phyloP scores from a whole-genome alignment of 352 stramenopile genomes.

The Elongisporangium senticosum region DNA sequence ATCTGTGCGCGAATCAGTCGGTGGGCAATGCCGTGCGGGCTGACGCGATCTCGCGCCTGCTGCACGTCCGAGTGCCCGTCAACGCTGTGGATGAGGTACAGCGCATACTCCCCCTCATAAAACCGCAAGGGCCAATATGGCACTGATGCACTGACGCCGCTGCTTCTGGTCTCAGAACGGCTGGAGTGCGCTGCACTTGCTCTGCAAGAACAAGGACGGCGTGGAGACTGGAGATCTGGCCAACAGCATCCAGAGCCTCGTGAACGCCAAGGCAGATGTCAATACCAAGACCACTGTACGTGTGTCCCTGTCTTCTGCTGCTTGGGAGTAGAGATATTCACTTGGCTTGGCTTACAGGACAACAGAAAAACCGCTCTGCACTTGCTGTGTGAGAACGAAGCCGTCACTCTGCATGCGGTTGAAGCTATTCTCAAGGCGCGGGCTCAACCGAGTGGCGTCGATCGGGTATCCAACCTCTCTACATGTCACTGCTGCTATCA shows the following conservation, averaged over 20 bases:
- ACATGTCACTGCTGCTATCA: background rate
- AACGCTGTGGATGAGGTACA: conserved; percentile 67
- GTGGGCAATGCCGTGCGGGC: conserved; percentile 31
- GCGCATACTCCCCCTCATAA: background rate
- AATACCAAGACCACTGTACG: conserved; percentile 32
- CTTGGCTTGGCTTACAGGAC: conserved; percentile 18
- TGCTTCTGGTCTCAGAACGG: conserved; percentile 29
- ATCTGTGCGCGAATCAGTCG: conserved; percentile 55
- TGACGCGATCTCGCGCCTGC: conserved; percentile 33
- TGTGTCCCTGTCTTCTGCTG: background rate
- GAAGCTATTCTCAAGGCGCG: conserved; percentile 35
- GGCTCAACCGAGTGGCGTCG: conserved; percentile 32
- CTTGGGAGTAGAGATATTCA: background rate
- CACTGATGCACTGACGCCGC: conserved; percentile 2
- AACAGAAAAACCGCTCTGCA: conserved; percentile 59
- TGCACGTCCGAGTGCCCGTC: conserved; percentile 27
- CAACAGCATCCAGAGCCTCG: conserved; percentile 31
- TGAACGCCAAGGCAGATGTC: conserved; percentile 29
- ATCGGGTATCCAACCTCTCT: conserved; percentile 24
- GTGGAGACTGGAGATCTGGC: conserved; percentile 21
- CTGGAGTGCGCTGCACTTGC: conserved; percentile 56
- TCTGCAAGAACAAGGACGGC: conserved; percentile 56
- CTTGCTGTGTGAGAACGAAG: conserved; percentile 71
- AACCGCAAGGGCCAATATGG: background rate
- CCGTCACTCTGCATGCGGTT: conserved; percentile 24